These are phyloP conservation scores for Fomitiporia mediterranea DNA, from an alignment of 1,284 basidiomycete genomes.

Conservation along the genomic window DNA sequence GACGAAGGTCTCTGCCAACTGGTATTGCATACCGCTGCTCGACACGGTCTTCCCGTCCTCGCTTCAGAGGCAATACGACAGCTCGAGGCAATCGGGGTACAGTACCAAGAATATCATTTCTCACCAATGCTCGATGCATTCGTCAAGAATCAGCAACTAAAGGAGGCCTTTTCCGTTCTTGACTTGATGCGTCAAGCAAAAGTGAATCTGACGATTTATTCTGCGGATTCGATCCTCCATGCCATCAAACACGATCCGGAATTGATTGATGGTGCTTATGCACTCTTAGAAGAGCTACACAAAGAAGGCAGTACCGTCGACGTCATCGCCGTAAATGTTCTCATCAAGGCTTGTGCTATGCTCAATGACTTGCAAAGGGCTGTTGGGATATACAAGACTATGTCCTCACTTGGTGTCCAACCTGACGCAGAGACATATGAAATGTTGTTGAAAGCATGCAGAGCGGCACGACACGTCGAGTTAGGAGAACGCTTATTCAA, in stretches of 20 bases:
- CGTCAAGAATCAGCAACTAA: constrained; percentile 44
- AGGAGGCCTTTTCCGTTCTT: constrained; percentile 55
- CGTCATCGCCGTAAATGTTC: constrained; percentile 54
- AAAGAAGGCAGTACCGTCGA: constrained; percentile 50
- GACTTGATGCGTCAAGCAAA: constrained; percentile 49
- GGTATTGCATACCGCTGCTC: constrained; percentile 69
- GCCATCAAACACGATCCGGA: constrained; percentile 46
- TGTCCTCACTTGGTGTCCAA: constrained; percentile 47
- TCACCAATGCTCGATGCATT: constrained; percentile 65
- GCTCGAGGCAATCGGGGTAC: constrained; percentile 44
- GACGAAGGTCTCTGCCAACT: constrained; percentile 71
- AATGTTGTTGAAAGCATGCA: constrained; percentile 60
- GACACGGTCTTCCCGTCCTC: constrained; percentile 62
- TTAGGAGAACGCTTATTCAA: constrained; percentile 57
- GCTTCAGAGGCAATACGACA: constrained; percentile 59
- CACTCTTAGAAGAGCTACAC: constrained; percentile 56
- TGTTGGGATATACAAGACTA: constrained; percentile 68
- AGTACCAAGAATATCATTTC: constrained; percentile 65
- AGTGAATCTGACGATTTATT: constrained; percentile 42
- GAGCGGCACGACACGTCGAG: constrained; percentile 47
- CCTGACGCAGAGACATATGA: constrained; percentile 70
- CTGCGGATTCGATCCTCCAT: constrained; percentile 48
- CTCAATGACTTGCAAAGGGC: constrained; percentile 72
- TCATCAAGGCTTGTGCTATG: constrained; percentile 60
- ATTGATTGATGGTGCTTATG: constrained; percentile 62